phyloP scores from a whole-genome alignment of 192 early-diverging fungal genomes.

The Entrophospora sp. region DNA sequence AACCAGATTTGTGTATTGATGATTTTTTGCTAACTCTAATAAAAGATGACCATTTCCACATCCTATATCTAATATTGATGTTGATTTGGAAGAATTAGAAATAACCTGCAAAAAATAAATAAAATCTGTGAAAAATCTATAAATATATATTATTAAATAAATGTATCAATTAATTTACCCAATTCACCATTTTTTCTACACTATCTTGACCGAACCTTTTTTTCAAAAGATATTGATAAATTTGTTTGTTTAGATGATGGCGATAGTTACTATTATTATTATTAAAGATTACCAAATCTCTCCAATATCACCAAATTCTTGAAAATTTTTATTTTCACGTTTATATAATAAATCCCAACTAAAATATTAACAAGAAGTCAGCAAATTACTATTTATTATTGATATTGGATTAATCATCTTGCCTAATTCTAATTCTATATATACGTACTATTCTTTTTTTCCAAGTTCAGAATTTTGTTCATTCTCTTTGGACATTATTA shows the following conservation, averaged over 20 bases:
- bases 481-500: no score
- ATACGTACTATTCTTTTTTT: constrained; percentile 50
- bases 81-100: constrained; percentile 24
- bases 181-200: constrained; percentile 81
- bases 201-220: constrained; percentile 75
- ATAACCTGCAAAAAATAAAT: not conserved
- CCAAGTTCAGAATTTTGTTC: constrained; percentile 52
- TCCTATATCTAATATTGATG: constrained; percentile 70
- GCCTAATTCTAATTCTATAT: not conserved
- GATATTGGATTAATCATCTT: not conserved
- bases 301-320: constrained; percentile 78
- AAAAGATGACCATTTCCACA: constrained; percentile 92
- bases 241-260: not conserved
- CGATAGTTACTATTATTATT: not conserved
- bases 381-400: not conserved
- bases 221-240: not conserved
- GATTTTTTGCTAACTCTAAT: constrained; percentile 59
- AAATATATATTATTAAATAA: not conserved
- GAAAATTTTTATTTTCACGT: constrained; percentile 71
- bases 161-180: constrained; percentile 47
- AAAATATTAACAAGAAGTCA: not conserved
- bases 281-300: constrained; percentile 63
- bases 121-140: not conserved
- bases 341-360: constrained; percentile 83
- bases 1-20: constrained; percentile 59